Conservation (phyloP, 164 flowering plant species). For the grape (Vitis vinifera) region ASM3070453v1 NC_081813.1:1648501-1649000, state of each 20-base stretch:
- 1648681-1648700: slow-evolving; percentile 69
- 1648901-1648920: slow-evolving; percentile 51
- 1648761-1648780: slow-evolving; percentile 54
- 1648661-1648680: slow-evolving; percentile 69
- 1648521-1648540: slow-evolving; percentile 65
- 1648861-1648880: slow-evolving; percentile 80
- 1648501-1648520: slow-evolving; percentile 65
- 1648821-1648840: slow-evolving; percentile 85
- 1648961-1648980: background rate
- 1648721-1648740: slow-evolving; percentile 69
- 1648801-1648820: slow-evolving; percentile 77
- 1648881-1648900: slow-evolving; percentile 84
- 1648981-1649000: background rate
- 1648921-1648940: slow-evolving; percentile 69
- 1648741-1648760: slow-evolving; percentile 55
- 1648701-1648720: slow-evolving; percentile 71
- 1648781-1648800: slow-evolving; percentile 65
- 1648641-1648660: slow-evolving; percentile 69
- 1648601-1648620: slow-evolving; percentile 47
- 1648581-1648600: slow-evolving; percentile 54
- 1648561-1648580: slow-evolving; percentile 73
- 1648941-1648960: slow-evolving; percentile 70
- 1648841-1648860: slow-evolving; percentile 81
- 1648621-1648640: slow-evolving; percentile 69
- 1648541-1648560: slow-evolving; percentile 57